These are phyloP conservation scores for Kuraishia hungarica DNA, from an alignment of 805 yeast species.

Conservation along the genomic window DNA sequence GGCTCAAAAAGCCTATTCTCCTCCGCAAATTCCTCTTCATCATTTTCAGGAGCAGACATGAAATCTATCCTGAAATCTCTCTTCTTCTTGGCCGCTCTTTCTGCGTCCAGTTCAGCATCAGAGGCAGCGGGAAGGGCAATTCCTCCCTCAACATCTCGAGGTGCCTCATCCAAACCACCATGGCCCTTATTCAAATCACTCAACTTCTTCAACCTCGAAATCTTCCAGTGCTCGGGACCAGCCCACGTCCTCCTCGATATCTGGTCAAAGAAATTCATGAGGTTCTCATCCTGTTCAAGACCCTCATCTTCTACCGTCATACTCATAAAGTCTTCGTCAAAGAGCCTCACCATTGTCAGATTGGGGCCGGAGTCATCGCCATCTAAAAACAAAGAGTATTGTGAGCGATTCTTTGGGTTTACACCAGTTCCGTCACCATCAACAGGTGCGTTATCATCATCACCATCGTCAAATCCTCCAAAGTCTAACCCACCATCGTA, in stretches of 20 bases:
- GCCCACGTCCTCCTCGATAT: slow-evolving; percentile 71
- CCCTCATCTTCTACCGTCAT: slow-evolving; percentile 13
- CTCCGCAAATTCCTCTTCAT: slow-evolving; percentile 12
- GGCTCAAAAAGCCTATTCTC: slow-evolving; percentile 18
- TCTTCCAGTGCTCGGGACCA: slow-evolving; percentile 92
- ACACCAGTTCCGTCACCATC: slow-evolving; percentile 4
- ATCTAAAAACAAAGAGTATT: slow-evolving; percentile 21
- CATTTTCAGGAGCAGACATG: slow-evolving; percentile 11
- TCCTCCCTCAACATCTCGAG: background rate
- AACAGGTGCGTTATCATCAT: slow-evolving; percentile 7
- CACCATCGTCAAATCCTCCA: slow-evolving; percentile 10
- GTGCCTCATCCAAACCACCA: background rate
- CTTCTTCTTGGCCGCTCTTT: slow-evolving; percentile 15
- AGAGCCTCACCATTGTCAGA: slow-evolving; percentile 20
- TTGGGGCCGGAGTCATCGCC: slow-evolving; percentile 22
- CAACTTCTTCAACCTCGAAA: slow-evolving; percentile 36
- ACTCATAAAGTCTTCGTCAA: slow-evolving; percentile 21
- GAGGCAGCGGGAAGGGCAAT: background rate
- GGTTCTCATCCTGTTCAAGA: slow-evolving; percentile 24
- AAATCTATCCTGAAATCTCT: slow-evolving; percentile 20
- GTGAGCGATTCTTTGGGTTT: slow-evolving; percentile 13
- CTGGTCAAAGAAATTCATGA: slow-evolving; percentile 72
- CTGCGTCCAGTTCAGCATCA: slow-evolving; percentile 1
- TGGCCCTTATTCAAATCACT: too few species aligned
- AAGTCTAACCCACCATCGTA: slow-evolving; percentile 5